These are phyloP conservation scores for Fraxinus albicans DNA, from an alignment of 305 asterid genomes.

Conservation along the genomic window DNA sequence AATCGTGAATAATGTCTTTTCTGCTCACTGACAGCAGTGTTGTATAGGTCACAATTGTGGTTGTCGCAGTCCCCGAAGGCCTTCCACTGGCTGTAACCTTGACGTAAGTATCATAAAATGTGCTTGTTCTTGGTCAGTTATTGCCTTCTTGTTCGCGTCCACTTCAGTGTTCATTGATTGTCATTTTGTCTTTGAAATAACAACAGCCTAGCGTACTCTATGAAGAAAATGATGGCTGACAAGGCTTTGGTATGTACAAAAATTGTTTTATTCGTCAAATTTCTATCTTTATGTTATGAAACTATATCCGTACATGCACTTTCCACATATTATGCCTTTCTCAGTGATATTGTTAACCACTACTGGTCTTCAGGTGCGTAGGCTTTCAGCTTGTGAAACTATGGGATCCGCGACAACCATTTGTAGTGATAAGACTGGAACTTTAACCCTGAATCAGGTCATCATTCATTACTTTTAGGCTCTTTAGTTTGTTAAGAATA, in stretches of 20 bases:
- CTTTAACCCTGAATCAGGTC: conserved; percentile 93
- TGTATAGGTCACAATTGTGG: conserved; percentile 91
- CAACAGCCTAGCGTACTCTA: conserved; percentile 89
- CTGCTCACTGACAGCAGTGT: conserved; percentile 34
- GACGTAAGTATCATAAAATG: conserved; percentile 58
- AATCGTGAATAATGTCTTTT: conserved; percentile 18
- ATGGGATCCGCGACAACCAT: conserved; percentile 99
- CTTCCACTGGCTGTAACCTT: conserved; percentile 96
- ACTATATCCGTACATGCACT: neutral
- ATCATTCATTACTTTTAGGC: neutral
- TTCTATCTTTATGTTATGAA: conserved; percentile 6
- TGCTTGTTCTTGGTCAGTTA: neutral
- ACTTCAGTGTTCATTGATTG: conserved; percentile 20
- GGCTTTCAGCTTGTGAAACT: conserved; percentile 99
- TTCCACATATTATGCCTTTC: conserved; percentile 4
- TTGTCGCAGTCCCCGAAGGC: conserved; percentile 99
- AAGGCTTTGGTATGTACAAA: conserved; percentile 77
- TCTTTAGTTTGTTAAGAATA: conserved; percentile 18
- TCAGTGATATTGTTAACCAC: conserved; percentile 13
- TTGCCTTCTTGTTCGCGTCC: conserved; percentile 10
- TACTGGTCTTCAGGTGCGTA: conserved; percentile 68
- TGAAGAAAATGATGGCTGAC: conserved; percentile 99
- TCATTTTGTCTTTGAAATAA: conserved; percentile 27
- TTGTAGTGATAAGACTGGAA: conserved; percentile 98
- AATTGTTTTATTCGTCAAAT: conserved; percentile 2